These are phyloP conservation scores for Yamadazyma endophytica DNA, from an alignment of 805 yeast species.

Conservation along the genomic window DNA sequence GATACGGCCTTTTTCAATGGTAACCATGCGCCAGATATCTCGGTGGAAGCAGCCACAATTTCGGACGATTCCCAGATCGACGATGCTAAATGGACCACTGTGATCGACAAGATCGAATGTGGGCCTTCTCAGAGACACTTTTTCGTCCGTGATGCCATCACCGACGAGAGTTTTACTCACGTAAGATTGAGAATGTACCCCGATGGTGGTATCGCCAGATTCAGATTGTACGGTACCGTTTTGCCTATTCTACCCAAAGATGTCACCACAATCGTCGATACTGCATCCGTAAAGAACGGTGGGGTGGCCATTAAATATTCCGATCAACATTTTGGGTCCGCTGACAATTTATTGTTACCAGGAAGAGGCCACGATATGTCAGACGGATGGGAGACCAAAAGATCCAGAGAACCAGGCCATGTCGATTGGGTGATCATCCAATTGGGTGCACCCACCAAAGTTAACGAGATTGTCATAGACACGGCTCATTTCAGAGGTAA, in stretches of 20 bases:
- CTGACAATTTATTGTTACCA: conserved; percentile 83
- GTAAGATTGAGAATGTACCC: conserved; percentile 90
- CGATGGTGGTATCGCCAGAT: conserved; percentile 96
- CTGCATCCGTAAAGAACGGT: conserved; percentile 81
- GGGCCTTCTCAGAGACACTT: conserved; percentile 88
- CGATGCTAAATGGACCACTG: conserved; percentile 60
- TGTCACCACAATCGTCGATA: conserved; percentile 45
- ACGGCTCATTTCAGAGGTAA: conserved; percentile 95
- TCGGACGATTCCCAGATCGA: conserved; percentile 29
- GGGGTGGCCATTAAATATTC: conserved; percentile 81
- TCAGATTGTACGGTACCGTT: conserved; percentile 83
- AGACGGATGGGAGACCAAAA: conserved; percentile 97
- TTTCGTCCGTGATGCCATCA: conserved; percentile 57
- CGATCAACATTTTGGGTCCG: conserved; percentile 93
- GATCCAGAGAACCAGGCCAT: conserved; percentile 82
- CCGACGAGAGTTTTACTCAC: conserved; percentile 68
- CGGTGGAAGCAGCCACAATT: conserved; percentile 66
- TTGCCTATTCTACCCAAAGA: conserved; percentile 62
- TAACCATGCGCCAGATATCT: conserved; percentile 87
- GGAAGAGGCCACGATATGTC: conserved; percentile 96
- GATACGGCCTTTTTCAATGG: conserved; percentile 95
- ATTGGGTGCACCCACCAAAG: conserved; percentile 62
- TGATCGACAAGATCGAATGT: conserved; percentile 72
- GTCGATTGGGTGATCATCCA: conserved; percentile 88
- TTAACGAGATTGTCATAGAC: conserved; percentile 67